phyloP scores from a whole-genome alignment of 2,329 filamentous ascomycete species.

The Drechslera avenae region DNA sequence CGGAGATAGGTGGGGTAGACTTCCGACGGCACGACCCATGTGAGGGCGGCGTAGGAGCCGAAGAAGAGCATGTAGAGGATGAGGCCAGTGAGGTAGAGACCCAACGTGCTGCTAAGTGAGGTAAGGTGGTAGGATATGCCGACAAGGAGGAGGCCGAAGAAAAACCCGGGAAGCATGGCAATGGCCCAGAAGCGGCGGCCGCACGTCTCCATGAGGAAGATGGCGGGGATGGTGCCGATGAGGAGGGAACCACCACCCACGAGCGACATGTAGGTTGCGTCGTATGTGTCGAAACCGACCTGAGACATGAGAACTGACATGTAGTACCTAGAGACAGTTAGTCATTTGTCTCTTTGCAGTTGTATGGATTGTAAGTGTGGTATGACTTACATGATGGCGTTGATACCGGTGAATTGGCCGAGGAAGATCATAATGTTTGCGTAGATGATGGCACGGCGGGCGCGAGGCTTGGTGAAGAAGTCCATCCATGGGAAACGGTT shows the following conservation, averaged over 20 bases:
- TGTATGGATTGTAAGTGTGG: too few relatives aligned
- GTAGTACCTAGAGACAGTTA: constrained; percentile 58
- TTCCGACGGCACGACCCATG: constrained; percentile 61
- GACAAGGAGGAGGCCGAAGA: constrained; percentile 70
- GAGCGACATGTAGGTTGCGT: constrained; percentile 72
- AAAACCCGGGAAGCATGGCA: constrained; percentile 73
- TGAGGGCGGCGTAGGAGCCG: constrained; percentile 44
- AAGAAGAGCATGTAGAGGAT: constrained; percentile 52
- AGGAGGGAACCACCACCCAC: constrained; percentile 72
- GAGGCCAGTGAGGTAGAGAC: constrained; percentile 69
- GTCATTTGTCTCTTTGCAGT: too few relatives aligned
- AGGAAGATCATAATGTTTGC: constrained; percentile 77
- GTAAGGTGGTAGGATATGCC: constrained; percentile 66
- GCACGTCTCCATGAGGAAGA: constrained; percentile 73
- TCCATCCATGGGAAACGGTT: constrained; percentile 72
- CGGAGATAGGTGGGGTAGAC: constrained; percentile 75
- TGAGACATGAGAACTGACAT: constrained; percentile 70
- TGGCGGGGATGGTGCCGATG: constrained; percentile 69
- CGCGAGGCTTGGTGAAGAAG: constrained; percentile 71
- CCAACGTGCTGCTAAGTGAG: constrained; percentile 54
- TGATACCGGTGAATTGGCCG: constrained; percentile 73
- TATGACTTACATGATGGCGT: constrained; percentile 61
- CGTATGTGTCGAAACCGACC: constrained; percentile 67
- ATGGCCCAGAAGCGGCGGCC: constrained; percentile 78
- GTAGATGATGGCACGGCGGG: constrained; percentile 62